These are phyloP conservation scores for Phyllosticta citribraziliensis DNA, from an alignment of 2,329 filamentous ascomycete species.

Conservation along the genomic window DNA sequence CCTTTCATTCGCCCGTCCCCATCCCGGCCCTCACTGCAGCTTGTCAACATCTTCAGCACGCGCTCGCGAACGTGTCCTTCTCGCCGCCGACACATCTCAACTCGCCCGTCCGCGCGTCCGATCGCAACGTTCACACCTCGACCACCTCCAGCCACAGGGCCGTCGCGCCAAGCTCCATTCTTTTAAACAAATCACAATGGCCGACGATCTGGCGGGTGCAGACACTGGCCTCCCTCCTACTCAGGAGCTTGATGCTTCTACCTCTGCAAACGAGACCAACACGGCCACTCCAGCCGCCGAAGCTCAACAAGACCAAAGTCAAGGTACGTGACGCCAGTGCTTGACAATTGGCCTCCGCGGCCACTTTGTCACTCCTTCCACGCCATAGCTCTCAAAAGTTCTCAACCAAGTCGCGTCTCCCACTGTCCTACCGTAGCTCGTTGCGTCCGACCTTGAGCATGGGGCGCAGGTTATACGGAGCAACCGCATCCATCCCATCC, in stretches of 20 bases:
- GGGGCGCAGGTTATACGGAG: too few species aligned
- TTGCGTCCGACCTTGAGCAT: too few species aligned
- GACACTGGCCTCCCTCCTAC: constrained; percentile 16
- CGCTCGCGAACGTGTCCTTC: constrained; percentile 1
- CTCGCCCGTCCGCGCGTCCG: background rate
- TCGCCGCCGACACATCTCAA: background rate
- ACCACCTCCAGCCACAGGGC: constrained; percentile 15
- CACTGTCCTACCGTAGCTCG: too few species aligned
- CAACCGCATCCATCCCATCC: too few species aligned
- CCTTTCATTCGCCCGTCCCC: constrained; percentile 3
- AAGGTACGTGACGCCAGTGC: constrained; percentile 1
- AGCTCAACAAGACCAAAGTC: constrained; percentile 2
- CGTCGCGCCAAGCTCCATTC: constrained; percentile 15
- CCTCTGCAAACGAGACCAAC: constrained; percentile 2
- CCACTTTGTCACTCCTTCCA: background rate
- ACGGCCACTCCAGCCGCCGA: constrained; percentile 3
- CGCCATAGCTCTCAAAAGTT: background rate
- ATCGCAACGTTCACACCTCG: background rate
- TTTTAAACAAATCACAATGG: constrained; percentile 18
- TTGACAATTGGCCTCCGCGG: background rate
- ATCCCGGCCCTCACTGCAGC: background rate
- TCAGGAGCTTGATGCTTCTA: constrained; percentile 16
- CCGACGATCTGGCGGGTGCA: constrained; percentile 23
- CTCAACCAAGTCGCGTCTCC: too few species aligned
- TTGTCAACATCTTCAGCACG: background rate